Evolutionary conservation across 805 yeast species (phyloP).

Genomic region (Spathaspora sp.): DNA sequence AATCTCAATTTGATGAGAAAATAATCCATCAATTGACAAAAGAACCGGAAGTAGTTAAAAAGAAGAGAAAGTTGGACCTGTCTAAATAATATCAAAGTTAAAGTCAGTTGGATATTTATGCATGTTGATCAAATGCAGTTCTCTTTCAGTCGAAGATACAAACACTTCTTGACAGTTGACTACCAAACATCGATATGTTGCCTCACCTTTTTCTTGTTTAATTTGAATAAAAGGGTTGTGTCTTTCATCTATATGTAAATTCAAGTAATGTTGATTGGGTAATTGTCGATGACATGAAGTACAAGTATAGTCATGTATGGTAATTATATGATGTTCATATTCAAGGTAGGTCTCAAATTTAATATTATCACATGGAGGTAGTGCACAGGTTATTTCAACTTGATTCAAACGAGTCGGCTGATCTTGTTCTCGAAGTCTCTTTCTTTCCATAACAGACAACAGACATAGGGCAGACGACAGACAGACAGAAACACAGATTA

Average conservation of each 20-base stretch:
- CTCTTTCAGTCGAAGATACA: conserved; percentile 34
- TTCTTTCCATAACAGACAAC: conserved; percentile 1
- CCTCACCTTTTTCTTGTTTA: conserved; percentile 34
- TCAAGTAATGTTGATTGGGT: conserved; percentile 40
- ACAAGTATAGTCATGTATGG: conserved; percentile 30
- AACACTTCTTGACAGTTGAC: conserved; percentile 38
- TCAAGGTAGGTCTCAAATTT: conserved; percentile 10
- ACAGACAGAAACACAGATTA: too few relatives aligned
- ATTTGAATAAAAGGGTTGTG: conserved; percentile 48
- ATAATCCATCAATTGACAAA: conserved; percentile 55
- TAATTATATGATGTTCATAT: conserved; percentile 21
- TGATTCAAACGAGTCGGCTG: background rate
- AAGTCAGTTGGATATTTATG: conserved; percentile 46
- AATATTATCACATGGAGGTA: conserved; percentile 6
- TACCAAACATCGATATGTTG: conserved; percentile 41
- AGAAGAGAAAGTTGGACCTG: conserved; percentile 34
- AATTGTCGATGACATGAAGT: conserved; percentile 35
- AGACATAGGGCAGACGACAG: background rate
- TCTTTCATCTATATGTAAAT: conserved; percentile 48
- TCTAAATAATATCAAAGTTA: conserved; percentile 24
- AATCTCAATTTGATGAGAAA: conserved; percentile 65
- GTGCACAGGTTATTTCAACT: conserved; percentile 2
- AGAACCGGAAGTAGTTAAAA: conserved; percentile 52
- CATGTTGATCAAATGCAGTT: conserved; percentile 46
- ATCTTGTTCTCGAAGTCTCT: conserved; percentile 3